phyloP scores from a whole-genome alignment of 768 basidiomycete genomes.

The Pleurotus sapidus region DNA sequence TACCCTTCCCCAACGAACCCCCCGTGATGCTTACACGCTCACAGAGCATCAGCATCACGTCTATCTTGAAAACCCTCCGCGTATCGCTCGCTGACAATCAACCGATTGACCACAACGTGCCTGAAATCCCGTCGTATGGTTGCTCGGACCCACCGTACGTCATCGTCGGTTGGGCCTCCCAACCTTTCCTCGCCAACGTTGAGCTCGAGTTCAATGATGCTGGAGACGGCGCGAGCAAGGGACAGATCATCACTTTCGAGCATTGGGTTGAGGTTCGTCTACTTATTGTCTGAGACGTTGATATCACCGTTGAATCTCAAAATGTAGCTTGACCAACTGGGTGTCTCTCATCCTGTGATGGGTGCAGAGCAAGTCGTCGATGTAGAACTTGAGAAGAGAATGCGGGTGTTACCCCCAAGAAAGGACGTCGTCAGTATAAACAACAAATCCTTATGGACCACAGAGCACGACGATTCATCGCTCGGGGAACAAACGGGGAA shows the following conservation, averaged over 20 bases:
- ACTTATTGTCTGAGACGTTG: background rate
- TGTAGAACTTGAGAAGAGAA: slow-evolving; percentile 47
- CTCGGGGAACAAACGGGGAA: too few species aligned
- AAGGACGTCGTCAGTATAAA: slow-evolving; percentile 28
- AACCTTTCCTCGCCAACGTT: slow-evolving; percentile 45
- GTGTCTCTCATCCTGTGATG: slow-evolving; percentile 25
- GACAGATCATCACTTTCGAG: slow-evolving; percentile 27
- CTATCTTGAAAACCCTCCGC: slow-evolving; percentile 34
- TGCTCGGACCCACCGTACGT: slow-evolving; percentile 40
- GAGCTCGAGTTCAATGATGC: slow-evolving; percentile 42
- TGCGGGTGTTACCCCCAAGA: slow-evolving; percentile 32
- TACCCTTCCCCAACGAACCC: slow-evolving; percentile 8
- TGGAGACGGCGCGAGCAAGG: slow-evolving; percentile 14
- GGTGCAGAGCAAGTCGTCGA: slow-evolving; percentile 55
- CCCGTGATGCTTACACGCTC: slow-evolving; percentile 21
- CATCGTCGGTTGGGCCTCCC: slow-evolving; percentile 36
- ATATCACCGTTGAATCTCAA: background rate
- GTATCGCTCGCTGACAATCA: slow-evolving; percentile 22
- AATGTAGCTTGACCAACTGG: slow-evolving; percentile 39
- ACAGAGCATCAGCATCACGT: slow-evolving; percentile 39
- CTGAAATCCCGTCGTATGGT: slow-evolving; percentile 13
- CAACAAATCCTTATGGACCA: slow-evolving; percentile 37
- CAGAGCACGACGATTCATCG: background rate
- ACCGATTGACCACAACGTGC: slow-evolving; percentile 13
- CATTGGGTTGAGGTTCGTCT: slow-evolving; percentile 54